Percentiles rank a stretch among this genome's conserved stretches.
phyloP scores from a whole-genome alignment of 192 early-diverging fungal genomes.

The Backusella morwellensis region DNA sequence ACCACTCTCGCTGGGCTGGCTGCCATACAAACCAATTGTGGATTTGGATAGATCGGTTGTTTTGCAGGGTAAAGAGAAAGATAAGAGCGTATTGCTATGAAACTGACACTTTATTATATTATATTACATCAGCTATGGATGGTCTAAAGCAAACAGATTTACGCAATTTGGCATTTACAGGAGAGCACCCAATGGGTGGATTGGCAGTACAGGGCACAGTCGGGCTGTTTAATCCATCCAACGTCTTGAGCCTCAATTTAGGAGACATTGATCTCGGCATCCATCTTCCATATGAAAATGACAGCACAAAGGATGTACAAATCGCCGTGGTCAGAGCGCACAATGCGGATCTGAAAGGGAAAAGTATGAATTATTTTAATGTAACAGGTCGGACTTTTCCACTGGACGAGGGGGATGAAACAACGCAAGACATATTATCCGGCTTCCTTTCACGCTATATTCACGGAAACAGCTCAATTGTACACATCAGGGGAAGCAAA shows the following conservation, averaged over 20 bases:
- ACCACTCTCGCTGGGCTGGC: neutral
- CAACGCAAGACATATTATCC: neutral
- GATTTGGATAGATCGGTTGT: constrained; percentile 1
- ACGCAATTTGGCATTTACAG: constrained; percentile 16
- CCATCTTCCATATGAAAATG: constrained; percentile 18
- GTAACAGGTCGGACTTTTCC: constrained; percentile 20
- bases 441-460: constrained; percentile 30
- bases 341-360: constrained; percentile 20
- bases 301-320: constrained; percentile 19
- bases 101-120: neutral
- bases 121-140: constrained; percentile 26
- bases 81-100: neutral
- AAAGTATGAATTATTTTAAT: constrained; percentile 27
- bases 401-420: neutral
- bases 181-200: constrained; percentile 28
- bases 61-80: constrained; percentile 12
- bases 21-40: constrained; percentile 4
- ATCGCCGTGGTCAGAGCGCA: constrained; percentile 28
- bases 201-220: constrained; percentile 20
- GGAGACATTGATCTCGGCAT: constrained; percentile 37
- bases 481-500: constrained; percentile 25
- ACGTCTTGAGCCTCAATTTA: constrained; percentile 20
- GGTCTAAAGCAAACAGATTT: constrained; percentile 28
- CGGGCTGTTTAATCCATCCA: constrained; percentile 35
- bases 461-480: constrained; percentile 19